Percentiles rank a stretch among this genome's conserved stretches.
Conservation (phyloP, 2,329 filamentous ascomycete genomes). For the Pyricularia sp. region DNA sequence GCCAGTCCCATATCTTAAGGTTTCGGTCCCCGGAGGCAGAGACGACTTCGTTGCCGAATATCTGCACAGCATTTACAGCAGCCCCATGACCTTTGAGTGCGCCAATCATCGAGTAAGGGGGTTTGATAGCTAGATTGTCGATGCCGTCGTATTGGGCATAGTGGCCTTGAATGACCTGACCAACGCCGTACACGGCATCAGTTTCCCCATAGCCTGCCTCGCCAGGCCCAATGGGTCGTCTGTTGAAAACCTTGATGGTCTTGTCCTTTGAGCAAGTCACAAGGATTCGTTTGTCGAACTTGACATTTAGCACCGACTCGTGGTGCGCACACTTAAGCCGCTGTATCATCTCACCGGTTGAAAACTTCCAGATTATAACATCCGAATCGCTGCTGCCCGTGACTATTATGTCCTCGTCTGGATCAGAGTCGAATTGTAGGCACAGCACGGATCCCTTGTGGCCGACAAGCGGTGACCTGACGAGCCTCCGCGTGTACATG, state of each 20-base stretch:
- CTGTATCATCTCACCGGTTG: constrained; percentile 75
- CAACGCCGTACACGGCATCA: constrained; percentile 39
- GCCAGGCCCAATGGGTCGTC: constrained; percentile 53
- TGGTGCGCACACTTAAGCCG: constrained; percentile 67
- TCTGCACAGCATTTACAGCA: constrained; percentile 93
- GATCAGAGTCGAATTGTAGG: constrained; percentile 84
- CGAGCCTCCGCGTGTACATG: constrained; percentile 69
- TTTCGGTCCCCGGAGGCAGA: constrained; percentile 90
- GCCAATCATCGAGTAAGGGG: constrained; percentile 69
- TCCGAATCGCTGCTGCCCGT: constrained; percentile 90
- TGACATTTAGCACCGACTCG: constrained; percentile 88
- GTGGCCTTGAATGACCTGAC: constrained; percentile 41
- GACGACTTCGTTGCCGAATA: constrained; percentile 76
- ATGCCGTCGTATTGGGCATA: constrained; percentile 34
- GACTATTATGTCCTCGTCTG: constrained; percentile 84
- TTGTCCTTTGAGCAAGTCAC: constrained; percentile 98
- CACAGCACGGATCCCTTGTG: constrained; percentile 86
- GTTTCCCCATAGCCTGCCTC: constrained; percentile 44
- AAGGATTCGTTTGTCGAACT: constrained; percentile 83
- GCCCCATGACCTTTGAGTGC: constrained; percentile 76
- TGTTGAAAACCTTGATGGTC: constrained; percentile 93
- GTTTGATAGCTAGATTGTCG: constrained; percentile 41
- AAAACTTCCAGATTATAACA: constrained; percentile 89
- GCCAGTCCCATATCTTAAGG: constrained; percentile 93
- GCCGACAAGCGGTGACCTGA: constrained; percentile 61